Percentiles rank a stretch among this genome's conserved stretches.
These are phyloP conservation scores for Apiospora pterosperma DNA, from an alignment of 2,329 filamentous ascomycete genomes.

Conservation along the genomic window DNA sequence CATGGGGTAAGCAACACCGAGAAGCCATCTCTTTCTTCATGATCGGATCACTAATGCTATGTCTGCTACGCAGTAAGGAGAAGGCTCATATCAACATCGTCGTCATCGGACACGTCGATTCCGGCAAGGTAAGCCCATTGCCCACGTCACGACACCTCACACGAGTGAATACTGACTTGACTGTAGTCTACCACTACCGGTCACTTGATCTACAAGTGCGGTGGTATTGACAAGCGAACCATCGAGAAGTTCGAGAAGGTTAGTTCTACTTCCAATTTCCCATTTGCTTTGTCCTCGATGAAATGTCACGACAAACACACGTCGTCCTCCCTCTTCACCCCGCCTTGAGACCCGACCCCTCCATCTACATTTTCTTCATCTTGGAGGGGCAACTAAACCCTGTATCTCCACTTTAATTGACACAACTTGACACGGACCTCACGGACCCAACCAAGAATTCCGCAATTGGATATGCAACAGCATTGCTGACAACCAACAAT, in stretches of 20 bases:
- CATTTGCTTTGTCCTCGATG: neutral
- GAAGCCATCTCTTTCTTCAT: slow-evolving; percentile 1
- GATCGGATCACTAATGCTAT: slow-evolving; percentile 9
- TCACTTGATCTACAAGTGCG: slow-evolving; percentile 99
- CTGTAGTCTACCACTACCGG: slow-evolving; percentile 49
- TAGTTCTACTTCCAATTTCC: slow-evolving; percentile 33
- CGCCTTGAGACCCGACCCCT: slow-evolving; percentile 18
- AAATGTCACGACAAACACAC: too few relatives aligned
- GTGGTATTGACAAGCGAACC: slow-evolving; percentile 99
- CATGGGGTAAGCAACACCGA: slow-evolving; percentile 32
- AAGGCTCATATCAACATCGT: slow-evolving; percentile 98
- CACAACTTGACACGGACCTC: neutral
- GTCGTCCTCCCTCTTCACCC: slow-evolving; percentile 15
- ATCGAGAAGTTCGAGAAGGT: slow-evolving; percentile 99
- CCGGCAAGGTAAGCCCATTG: slow-evolving; percentile 46
- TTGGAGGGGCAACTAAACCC: neutral
- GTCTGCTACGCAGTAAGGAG: slow-evolving; percentile 66
- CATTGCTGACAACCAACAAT: slow-evolving; percentile 26
- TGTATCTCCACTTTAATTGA: neutral
- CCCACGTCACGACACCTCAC: slow-evolving; percentile 19
- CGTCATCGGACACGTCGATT: slow-evolving; percentile 77
- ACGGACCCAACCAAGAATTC: neutral
- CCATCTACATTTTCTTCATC: neutral
- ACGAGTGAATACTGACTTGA: slow-evolving; percentile 20
- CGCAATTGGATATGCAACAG: neutral